phyloP scores from a whole-genome alignment of 2,329 filamentous ascomycete genomes.

The Talaromyces atroroseus region DNA sequence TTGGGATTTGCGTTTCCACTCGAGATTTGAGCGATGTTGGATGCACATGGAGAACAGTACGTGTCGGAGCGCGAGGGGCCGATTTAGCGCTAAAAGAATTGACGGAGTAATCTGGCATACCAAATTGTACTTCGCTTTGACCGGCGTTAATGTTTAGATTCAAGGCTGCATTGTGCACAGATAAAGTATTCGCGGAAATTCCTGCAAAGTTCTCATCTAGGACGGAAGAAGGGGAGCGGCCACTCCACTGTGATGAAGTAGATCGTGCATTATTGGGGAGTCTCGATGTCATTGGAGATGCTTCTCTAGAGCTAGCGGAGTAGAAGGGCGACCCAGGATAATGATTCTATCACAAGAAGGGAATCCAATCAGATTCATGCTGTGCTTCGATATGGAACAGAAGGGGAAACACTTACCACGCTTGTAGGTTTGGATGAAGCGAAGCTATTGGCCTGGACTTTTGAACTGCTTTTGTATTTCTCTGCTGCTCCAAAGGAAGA shows the following conservation, averaged over 20 bases:
- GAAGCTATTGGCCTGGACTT: constrained; percentile 23
- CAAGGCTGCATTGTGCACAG: constrained; percentile 34
- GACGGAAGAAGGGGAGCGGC: constrained; percentile 39
- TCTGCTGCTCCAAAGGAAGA: constrained; percentile 18
- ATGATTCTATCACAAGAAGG: constrained; percentile 18
- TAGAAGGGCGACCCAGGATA: constrained; percentile 27
- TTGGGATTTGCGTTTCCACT: constrained; percentile 93
- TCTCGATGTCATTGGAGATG: constrained; percentile 30
- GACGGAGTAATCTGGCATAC: constrained; percentile 24
- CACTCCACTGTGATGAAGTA: constrained; percentile 33
- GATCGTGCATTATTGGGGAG: constrained; percentile 28
- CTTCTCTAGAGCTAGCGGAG: constrained; percentile 30
- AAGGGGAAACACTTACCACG: constrained; percentile 22
- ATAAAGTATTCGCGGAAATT: constrained; percentile 41
- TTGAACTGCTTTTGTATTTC: constrained; percentile 21
- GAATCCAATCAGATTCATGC: constrained; percentile 5
- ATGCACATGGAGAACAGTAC: constrained; percentile 53
- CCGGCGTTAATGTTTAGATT: constrained; percentile 28
- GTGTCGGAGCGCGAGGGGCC: constrained; percentile 25
- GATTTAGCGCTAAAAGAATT: constrained; percentile 9
- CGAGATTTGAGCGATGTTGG: constrained; percentile 75
- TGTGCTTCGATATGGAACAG: constrained; percentile 10
- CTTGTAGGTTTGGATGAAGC: constrained; percentile 20
- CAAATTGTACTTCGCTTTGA: constrained; percentile 29
- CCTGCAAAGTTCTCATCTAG: constrained; percentile 43